A percentile compares a stretch with the other conserved stretches of the same genome.
phyloP scores from a whole-genome alignment of 805 yeast species.

The Sugiyamaella chiloensis region DNA sequence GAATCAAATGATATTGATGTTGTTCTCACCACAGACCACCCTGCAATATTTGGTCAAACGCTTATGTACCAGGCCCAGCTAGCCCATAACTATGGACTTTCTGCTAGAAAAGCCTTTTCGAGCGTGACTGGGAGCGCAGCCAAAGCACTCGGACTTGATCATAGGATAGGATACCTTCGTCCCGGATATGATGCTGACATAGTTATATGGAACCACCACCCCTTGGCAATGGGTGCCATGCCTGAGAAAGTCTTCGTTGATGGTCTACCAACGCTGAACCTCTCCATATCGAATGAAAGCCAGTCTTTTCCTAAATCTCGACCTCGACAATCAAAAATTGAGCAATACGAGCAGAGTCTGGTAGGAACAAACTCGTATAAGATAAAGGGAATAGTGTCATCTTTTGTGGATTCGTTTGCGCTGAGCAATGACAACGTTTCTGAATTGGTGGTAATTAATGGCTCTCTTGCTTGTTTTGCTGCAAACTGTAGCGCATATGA shows the following conservation, averaged over 20 bases:
- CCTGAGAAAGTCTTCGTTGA: neutral
- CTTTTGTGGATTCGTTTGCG: neutral
- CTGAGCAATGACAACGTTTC: neutral
- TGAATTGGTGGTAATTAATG: neutral
- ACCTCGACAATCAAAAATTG: neutral
- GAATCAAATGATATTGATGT: neutral
- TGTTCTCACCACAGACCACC: neutral
- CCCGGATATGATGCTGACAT: conserved; percentile 7
- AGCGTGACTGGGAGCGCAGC: conserved; percentile 8
- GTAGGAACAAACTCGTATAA: neutral
- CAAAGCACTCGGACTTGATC: neutral
- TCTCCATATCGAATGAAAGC: neutral
- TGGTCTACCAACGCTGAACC: no score
- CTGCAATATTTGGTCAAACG: conserved; percentile 1
- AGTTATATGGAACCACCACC: conserved; percentile 8
- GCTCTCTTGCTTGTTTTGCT: neutral
- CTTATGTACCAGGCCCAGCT: conserved; percentile 2
- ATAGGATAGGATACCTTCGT: neutral
- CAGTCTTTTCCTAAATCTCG: neutral
- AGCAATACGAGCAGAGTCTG: neutral
- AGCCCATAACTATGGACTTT: conserved; percentile 1
- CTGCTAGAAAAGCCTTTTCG: neutral
- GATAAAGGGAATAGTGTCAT: neutral
- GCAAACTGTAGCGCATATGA: neutral
- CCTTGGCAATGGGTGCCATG: conserved; percentile 1